Base-by-base conservation (phyloP, 148 eudicot genomes). In the Chenopodium formosanum region DNA sequence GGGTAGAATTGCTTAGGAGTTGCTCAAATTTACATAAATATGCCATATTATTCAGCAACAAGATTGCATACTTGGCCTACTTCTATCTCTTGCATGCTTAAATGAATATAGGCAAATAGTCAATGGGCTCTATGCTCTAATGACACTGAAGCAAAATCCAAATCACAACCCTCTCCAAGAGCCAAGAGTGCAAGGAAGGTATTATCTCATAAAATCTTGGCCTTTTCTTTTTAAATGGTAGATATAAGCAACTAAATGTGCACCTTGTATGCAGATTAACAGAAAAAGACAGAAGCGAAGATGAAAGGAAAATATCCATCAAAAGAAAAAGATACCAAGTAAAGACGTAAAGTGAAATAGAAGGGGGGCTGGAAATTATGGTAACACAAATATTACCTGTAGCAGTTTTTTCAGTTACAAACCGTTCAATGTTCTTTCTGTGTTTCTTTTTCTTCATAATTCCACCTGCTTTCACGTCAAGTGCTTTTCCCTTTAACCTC, bases 401-500 rank as follows among this genome's bases (percentile, higher is more conserved):
- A 27, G 67, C 79, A 53, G 84, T 84, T 52, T 79, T 74, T 63
- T 71, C 78, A 6, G 52, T 66, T 66, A 80, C 78, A 7, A 84
- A 76, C 73, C 84, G 84, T 65, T 91, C 87, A 75, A 69, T 67
- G 37, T 75, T 76, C 71, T 84, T 83, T 80, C 74, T 87, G 6
- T 94, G 88, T 72, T 92, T 94, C 88, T 86, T 91, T 80, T 91
- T 92, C 91, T 94, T 94, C 37, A 83, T 82, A 44, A 89, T 31
- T 1, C 88, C 85, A 73, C 81, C 89, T 47, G 89, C 83, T 85
- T 89, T 94, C 83, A 92, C 94, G 78, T 89, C 89, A 83, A 93
- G 87, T 52, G 97, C 82, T 76, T 91, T 93, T 20, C 98, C 98
- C 84, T 94, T 94, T 74, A 93, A 80, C 86, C 86, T 88, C 82